A percentile compares a stretch with the other conserved stretches of the same genome.
Conservation (phyloP, 164 flowering plant genomes). For the Vitis amurensis region DNA sequence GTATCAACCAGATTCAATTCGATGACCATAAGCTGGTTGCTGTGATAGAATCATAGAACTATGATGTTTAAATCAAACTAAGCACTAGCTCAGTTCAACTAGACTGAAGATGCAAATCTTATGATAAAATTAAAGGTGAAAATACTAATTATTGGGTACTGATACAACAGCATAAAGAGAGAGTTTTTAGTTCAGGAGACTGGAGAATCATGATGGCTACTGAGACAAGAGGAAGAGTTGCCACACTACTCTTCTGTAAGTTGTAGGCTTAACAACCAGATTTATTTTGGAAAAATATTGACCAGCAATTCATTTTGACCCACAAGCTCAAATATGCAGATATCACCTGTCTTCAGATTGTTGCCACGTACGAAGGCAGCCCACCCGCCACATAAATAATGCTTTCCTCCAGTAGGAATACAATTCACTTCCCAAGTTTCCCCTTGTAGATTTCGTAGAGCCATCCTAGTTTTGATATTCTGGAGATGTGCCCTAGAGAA, state of each 20-base stretch:
- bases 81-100: no score
- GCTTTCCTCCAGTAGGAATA: not conserved
- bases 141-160: no score
- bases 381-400: conserved; percentile 3
- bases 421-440: not conserved
- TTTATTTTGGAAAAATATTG: not conserved
- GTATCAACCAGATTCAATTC: no score
- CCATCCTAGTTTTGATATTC: not conserved
- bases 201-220: not conserved
- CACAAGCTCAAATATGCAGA: conserved; percentile 3
- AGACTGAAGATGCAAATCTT: no score
- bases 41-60: no score
- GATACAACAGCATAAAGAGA: no score
- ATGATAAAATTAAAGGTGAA: no score
- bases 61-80: no score
- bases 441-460: not conserved
- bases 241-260: not conserved
- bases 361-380: conserved; percentile 2
- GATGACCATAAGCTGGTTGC: no score
- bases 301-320: conserved; percentile 3
- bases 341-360: not conserved
- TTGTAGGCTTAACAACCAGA: not conserved
- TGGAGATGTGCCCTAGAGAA: conserved; percentile 4
- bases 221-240: not conserved
- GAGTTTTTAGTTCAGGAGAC: not conserved